These are phyloP conservation scores for Rehmannia glutinosa DNA, from an alignment of 257 asterid species.

Conservation along the genomic window DNA sequence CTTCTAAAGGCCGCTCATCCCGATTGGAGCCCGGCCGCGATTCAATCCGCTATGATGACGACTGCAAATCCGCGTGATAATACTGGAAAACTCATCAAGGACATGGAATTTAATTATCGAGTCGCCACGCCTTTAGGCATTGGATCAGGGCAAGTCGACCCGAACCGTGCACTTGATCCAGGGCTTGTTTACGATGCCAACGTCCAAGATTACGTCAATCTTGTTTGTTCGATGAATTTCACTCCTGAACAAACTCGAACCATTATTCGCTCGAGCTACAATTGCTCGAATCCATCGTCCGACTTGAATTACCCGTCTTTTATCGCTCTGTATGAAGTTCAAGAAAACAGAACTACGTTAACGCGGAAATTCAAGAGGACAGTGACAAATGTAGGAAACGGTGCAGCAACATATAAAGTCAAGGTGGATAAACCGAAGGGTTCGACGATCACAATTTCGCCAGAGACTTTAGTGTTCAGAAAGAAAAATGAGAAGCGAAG, in stretches of 20 bases:
- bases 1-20: constrained; percentile 41
- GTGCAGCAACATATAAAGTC: constrained; percentile 16
- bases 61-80: constrained; percentile 36
- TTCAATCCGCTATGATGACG: constrained; percentile 40
- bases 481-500: constrained; percentile 20
- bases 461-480: constrained; percentile 22
- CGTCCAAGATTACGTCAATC: constrained; percentile 29
- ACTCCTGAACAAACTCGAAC: constrained; percentile 29
- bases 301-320: constrained; percentile 51
- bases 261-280: constrained; percentile 22
- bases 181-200: constrained; percentile 40
- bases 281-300: too few relatives aligned
- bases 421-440: constrained; percentile 17
- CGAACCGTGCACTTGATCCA: too few relatives aligned
- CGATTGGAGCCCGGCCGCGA: constrained; percentile 45
- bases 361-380: constrained; percentile 24
- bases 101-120: neutral
- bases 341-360: neutral
- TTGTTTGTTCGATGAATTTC: constrained; percentile 39
- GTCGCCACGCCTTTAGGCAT: constrained; percentile 34
- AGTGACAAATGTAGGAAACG: constrained; percentile 34
- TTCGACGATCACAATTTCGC: constrained; percentile 16
- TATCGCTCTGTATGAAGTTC: constrained; percentile 12
- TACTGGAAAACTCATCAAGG: constrained; percentile 13
- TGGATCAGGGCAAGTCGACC: constrained; percentile 48